Percentiles rank a stretch among this genome's conserved stretches.
Evolutionary conservation across 345 rosid genomes (phyloP).

Genomic region (Eucalyptus microcorys): DNA sequence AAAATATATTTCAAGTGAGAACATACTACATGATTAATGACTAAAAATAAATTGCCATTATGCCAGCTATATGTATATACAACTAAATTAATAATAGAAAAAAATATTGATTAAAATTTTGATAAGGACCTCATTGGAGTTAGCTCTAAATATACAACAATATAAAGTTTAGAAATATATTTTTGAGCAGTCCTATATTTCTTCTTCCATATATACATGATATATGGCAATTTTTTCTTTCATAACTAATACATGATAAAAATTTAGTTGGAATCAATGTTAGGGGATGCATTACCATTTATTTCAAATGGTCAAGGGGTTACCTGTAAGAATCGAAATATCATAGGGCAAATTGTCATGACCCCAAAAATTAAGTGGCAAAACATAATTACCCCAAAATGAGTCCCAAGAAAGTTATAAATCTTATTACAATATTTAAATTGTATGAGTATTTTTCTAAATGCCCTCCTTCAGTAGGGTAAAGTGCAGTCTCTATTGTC

Average conservation of each 20-base stretch:
- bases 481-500: not conserved
- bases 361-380: not conserved
- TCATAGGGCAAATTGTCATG: not conserved
- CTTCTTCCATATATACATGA: not conserved
- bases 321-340: not conserved
- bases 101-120: not conserved
- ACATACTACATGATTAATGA: fast-evolving
- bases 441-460: not conserved
- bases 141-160: fast-evolving
- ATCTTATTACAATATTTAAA: not conserved
- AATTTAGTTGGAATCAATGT: fast-evolving
- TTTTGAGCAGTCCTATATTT: not conserved
- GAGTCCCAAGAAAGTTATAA: fast-evolving
- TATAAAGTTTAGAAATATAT: fast-evolving
- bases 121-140: fast-evolving
- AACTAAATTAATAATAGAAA: not conserved
- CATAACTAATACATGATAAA: not conserved
- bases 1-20: fast-evolving
- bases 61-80: not conserved
- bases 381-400: not conserved
- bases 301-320: not conserved
- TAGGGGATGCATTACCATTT: not conserved
- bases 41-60: fast-evolving
- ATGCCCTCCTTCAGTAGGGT: not conserved
- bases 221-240: not conserved